Percentiles rank a stretch among this genome's conserved stretches.
These are phyloP conservation scores for Phytophthora capsici DNA, from an alignment of 352 stramenopile species.

Conservation along the genomic window DNA sequence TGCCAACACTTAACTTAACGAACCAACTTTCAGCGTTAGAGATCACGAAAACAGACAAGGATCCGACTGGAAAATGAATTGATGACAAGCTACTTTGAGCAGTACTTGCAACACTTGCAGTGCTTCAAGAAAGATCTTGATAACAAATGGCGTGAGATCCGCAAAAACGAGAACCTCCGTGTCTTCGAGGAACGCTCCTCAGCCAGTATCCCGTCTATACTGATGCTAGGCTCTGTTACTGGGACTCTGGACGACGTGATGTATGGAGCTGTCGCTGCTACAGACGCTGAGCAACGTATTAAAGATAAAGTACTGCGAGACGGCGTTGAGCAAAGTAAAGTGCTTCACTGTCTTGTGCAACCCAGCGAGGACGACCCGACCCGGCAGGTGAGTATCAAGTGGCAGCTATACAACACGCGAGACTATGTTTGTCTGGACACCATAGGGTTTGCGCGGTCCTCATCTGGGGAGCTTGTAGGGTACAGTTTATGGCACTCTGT, in stretches of 20 bases:
- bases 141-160: conserved; percentile 36
- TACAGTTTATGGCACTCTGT: conserved; percentile 58
- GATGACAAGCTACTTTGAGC: conserved; percentile 28
- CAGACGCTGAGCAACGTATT: conserved; percentile 37
- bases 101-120: conserved; percentile 26
- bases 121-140: conserved; percentile 10
- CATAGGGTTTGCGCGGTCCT: conserved; percentile 38
- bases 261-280: conserved; percentile 43
- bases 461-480: conserved; percentile 49
- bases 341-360: conserved; percentile 19
- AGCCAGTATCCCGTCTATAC: conserved; percentile 24
- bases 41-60: conserved; percentile 24
- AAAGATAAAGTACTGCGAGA: conserved; percentile 47
- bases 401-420: conserved; percentile 43
- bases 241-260: conserved; percentile 53
- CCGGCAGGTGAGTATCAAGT: conserved; percentile 55
- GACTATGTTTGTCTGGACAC: conserved; percentile 55
- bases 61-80: conserved; percentile 28
- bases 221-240: conserved; percentile 29
- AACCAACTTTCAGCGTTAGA: conserved; percentile 25
- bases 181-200: conserved; percentile 34
- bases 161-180: conserved; percentile 30
- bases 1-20: conserved; percentile 15
- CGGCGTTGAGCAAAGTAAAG: conserved; percentile 31
- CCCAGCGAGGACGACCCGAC: conserved; percentile 43